Evolutionary conservation across 192 early-diverging fungal species (phyloP).

Genomic region (Linnemannia hyalina): DNA sequence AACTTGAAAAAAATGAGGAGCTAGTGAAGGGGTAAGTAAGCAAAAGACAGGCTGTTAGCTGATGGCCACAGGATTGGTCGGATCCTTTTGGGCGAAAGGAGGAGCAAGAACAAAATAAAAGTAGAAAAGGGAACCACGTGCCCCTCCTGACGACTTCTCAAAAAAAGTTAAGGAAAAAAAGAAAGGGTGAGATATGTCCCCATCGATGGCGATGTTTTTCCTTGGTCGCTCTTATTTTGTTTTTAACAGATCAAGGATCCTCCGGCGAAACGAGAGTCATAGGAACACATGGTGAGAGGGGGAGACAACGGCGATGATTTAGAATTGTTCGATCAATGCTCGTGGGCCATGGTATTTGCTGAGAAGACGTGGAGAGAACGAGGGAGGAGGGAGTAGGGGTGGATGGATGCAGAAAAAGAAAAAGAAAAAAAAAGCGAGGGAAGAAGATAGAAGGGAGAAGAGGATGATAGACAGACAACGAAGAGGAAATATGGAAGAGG

Average conservation of each 20-base stretch:
- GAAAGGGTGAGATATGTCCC: background rate
- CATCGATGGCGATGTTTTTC: background rate
- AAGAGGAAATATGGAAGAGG: background rate
- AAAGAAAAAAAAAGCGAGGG: background rate
- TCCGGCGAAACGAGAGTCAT: background rate
- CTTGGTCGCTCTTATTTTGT: background rate
- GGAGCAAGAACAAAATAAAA: background rate
- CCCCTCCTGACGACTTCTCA: background rate
- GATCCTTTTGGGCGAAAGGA: background rate
- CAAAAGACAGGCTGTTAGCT: background rate
- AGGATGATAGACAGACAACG: background rate
- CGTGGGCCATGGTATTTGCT: slow-evolving; percentile 10
- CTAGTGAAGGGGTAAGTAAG: background rate
- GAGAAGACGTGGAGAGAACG: slow-evolving; percentile 5
- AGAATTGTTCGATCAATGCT: background rate
- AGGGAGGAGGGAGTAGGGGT: background rate
- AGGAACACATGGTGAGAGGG: background rate
- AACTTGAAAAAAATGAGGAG: background rate
- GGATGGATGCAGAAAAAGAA: background rate
- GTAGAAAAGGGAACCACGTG: background rate
- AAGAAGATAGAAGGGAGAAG: background rate
- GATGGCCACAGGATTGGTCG: background rate
- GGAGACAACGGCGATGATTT: background rate
- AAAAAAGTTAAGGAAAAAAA: background rate
- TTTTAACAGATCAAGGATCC: background rate